A percentile compares a stretch with the other conserved stretches of the same genome.
Conservation (phyloP, 2,329 filamentous ascomycete genomes). For the Fusarium aywerte region DNA sequence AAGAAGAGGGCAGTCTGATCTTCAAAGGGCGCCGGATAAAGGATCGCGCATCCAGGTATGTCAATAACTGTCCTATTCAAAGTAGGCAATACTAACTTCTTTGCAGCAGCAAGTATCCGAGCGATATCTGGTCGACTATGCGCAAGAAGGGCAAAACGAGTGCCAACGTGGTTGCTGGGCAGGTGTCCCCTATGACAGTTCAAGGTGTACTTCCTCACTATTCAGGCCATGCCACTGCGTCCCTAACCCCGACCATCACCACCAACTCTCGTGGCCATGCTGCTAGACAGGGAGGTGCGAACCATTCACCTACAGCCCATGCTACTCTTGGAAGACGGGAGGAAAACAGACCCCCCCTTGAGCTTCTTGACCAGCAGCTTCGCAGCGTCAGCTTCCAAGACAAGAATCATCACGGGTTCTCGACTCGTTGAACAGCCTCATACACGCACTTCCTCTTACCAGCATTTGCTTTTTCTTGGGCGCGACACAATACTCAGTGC, state of each 20-base stretch:
- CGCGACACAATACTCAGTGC: neutral
- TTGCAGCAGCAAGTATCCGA: conserved; percentile 54
- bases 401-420: conserved; percentile 25
- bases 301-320: conserved; percentile 33
- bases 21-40: conserved; percentile 53
- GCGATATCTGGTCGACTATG: conserved; percentile 62
- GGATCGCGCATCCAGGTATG: conserved; percentile 48
- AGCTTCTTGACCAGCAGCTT: conserved; percentile 32
- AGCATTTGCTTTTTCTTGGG: conserved; percentile 16
- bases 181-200: conserved; percentile 64
- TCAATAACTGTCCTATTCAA: neutral
- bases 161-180: conserved; percentile 57
- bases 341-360: conserved; percentile 58
- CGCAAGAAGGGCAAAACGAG: conserved; percentile 64
- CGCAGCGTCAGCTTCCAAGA: conserved; percentile 29
- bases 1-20: conserved; percentile 51
- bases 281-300: conserved; percentile 44
- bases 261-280: conserved; percentile 48
- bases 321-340: conserved; percentile 52
- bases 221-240: conserved; percentile 63
- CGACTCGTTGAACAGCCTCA: conserved; percentile 31
- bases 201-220: conserved; percentile 66
- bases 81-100: conserved; percentile 24
- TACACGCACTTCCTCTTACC: neutral
- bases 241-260: conserved; percentile 57